phyloP scores from a whole-genome alignment of 2,329 filamentous ascomycete species.

The Colletotrichum lupini region DNA sequence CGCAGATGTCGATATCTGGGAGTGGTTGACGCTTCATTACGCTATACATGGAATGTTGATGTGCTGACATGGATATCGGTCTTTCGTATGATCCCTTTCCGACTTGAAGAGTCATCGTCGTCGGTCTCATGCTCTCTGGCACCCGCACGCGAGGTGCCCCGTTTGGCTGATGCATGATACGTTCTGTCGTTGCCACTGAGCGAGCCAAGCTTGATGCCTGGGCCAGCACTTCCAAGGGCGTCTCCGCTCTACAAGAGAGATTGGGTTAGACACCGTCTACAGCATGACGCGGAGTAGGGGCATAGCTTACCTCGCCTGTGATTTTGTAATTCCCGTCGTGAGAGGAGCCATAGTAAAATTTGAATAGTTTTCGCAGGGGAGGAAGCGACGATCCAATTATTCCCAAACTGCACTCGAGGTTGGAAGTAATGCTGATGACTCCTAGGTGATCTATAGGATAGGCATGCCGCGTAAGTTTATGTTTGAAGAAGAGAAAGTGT shows the following conservation, averaged over 20 bases:
- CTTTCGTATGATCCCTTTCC: slow-evolving; percentile 15
- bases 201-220: slow-evolving; percentile 23
- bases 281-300: background rate
- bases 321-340: slow-evolving; percentile 7
- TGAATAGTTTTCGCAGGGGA: slow-evolving; percentile 8
- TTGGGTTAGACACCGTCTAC: background rate
- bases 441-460: slow-evolving; percentile 11
- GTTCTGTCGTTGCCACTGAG: slow-evolving; percentile 3
- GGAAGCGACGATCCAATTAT: slow-evolving; percentile 17
- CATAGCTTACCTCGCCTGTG: slow-evolving; percentile 1
- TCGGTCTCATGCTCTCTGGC: slow-evolving; percentile 2
- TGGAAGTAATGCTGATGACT: slow-evolving; percentile 13
- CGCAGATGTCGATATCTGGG: no score
- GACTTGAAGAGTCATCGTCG: slow-evolving; percentile 21
- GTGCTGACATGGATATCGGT: slow-evolving; percentile 7
- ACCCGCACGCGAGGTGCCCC: background rate
- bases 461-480: background rate
- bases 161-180: slow-evolving; percentile 9
- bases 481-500: fast-evolving
- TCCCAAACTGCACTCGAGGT: slow-evolving; percentile 9
- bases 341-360: slow-evolving; percentile 14
- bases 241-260: background rate
- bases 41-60: background rate
- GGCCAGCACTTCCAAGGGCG: slow-evolving; percentile 17
- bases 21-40: background rate